Evolutionary conservation across 345 rosid genomes (phyloP), one percentile per base, ranked within the genome.

Genomic region (Adansonia digitata): DNA sequence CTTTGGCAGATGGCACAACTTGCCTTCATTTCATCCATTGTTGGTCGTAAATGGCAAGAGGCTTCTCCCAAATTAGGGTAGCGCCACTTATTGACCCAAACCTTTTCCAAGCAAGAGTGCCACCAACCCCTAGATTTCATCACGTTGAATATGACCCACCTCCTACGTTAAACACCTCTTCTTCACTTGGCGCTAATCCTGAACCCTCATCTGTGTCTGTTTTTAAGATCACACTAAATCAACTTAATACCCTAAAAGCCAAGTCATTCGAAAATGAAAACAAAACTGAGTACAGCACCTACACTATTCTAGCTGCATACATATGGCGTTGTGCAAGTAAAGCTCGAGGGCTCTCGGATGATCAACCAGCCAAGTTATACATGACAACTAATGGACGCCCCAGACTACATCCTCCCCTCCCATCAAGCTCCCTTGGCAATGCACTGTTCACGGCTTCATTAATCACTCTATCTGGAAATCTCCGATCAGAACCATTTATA

Each of bases 21-120:
- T 86, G 87, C 8, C 79, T 86, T 89, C 90, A 91, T 56, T 91
- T 91, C 65, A 89, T 91, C 55, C 89, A 86, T 71, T 82, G 90
- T 45, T 89, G 96, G 96, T 91, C 88, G 29, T 89, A 91, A 74
- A 78, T 80, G 29, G 93, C 96, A 63, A 82, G 96, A 84, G 90
- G 93, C 74, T 56, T 86, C 73, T 87, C 91, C 45, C 80, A 6
- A 15, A 68, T 87, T 29, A 66, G 83, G 14, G 75, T 75, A 65
- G 85, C 85, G 20, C 93, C 96, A 13, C 85, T 89, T 73, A 51
- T 81, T 14, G 92, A 91, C 83, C 64, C 90, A 77, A 82, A 80
- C 75, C 81, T 89, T 40, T 88, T 91, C 62, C 77, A 35, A 74
- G 81, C 90, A 31, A 70, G 92, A 72, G 83, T 69, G 84, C 87